Conservation (phyloP, 2,329 filamentous ascomycete genomes). For the Ophiostoma novo-ulmi region DNA sequence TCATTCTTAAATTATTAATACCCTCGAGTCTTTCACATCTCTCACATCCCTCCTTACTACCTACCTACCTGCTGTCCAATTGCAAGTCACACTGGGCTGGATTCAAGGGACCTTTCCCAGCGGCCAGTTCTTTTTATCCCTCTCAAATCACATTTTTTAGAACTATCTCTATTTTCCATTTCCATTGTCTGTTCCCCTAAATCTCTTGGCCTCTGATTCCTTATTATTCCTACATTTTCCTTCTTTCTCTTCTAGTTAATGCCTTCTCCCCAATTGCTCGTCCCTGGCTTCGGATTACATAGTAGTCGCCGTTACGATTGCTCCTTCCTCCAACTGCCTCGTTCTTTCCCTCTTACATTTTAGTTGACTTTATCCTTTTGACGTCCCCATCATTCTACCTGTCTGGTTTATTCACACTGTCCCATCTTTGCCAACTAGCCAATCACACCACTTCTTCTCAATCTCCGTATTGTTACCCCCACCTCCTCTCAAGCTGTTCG, state of each 20-base stretch:
- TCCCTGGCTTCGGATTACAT: background rate
- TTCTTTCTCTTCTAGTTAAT: background rate
- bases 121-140: background rate
- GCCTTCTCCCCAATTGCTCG: background rate
- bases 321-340: background rate
- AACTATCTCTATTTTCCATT: background rate
- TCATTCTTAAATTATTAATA: no score
- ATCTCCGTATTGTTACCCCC: background rate
- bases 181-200: background rate
- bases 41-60: background rate
- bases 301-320: background rate
- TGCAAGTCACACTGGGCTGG: background rate
- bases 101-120: background rate
- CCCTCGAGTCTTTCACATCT: no score
- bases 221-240: background rate
- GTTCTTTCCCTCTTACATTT: no score
- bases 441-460: conserved; percentile 7
- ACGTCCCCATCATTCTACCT: background rate
- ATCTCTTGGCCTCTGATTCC: background rate
- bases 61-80: background rate
- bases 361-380: background rate
- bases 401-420: background rate
- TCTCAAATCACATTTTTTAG: background rate
- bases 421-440: background rate
- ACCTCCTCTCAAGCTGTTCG: conserved; percentile 7